Percentiles rank a stretch among this genome's conserved stretches.
Conservation (phyloP, 441 rosid species). For the Populus trichocarpa region DNA sequence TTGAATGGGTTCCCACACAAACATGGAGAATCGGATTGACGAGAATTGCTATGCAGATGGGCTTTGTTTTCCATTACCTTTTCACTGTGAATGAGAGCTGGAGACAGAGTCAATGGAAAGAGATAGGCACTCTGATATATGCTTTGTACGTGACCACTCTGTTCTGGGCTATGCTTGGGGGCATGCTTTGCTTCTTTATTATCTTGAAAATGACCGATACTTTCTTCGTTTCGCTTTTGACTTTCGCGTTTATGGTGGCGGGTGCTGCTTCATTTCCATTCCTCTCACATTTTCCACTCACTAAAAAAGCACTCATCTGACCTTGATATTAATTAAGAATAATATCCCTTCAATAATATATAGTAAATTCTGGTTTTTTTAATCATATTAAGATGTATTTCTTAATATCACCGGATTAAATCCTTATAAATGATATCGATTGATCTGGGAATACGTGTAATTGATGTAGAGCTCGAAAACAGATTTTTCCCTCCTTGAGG, state of each 20-base stretch:
- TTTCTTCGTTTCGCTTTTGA: slow-evolving; percentile 6
- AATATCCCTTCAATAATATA: too few species aligned
- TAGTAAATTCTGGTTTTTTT: too few species aligned
- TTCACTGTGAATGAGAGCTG: neutral
- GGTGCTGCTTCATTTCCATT: neutral
- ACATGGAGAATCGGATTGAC: neutral
- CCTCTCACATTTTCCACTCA: neutral
- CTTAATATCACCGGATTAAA: too few species aligned
- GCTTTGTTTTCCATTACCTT: neutral
- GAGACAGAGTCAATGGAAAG: neutral
- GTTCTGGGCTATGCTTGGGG: neutral
- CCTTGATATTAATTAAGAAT: neutral
- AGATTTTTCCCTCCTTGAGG: neutral
- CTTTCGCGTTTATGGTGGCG: neutral
- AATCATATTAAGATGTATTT: too few species aligned
- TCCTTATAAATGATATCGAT: too few species aligned
- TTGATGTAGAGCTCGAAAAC: neutral
- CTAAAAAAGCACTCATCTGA: neutral
- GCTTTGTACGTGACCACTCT: neutral
- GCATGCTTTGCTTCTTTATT: neutral
- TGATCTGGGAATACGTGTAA: too few species aligned
- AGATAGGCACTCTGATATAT: neutral
- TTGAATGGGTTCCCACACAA: neutral
- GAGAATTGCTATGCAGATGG: neutral
- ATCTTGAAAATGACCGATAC: slow-evolving; percentile 4